Conservation (phyloP, 148 eudicot species). For the Polygonum maritimum region DNA sequence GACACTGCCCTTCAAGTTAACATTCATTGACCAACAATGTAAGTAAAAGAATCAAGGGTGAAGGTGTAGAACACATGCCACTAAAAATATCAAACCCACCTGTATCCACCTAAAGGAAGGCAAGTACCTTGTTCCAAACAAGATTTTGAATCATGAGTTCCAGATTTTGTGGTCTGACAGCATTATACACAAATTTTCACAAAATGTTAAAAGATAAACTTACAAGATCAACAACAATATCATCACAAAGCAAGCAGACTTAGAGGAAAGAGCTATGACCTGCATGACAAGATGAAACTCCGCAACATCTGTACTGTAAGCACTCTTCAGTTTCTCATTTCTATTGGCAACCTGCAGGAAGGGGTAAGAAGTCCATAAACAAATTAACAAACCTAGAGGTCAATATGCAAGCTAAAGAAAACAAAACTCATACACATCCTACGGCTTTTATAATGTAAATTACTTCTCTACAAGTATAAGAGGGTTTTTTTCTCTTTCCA, state of each 20-base stretch:
- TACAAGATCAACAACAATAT: background rate
- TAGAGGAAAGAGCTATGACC: conserved; percentile 31
- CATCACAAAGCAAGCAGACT: background rate
- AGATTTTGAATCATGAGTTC: conserved; percentile 75
- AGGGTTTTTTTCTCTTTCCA: background rate
- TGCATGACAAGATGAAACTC: conserved; percentile 94
- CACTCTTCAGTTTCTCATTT: conserved; percentile 44
- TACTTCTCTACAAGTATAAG: background rate
- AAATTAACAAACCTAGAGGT: conserved; percentile 1
- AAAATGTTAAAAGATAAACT: background rate
- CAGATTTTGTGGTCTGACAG: conserved; percentile 78
- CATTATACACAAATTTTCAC: conserved; percentile 3
- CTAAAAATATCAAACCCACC: conserved; percentile 41
- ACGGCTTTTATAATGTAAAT: background rate
- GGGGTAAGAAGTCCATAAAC: conserved; percentile 3
- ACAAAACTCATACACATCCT: background rate
- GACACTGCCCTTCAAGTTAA: conserved; percentile 82
- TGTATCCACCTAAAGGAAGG: conserved; percentile 95
- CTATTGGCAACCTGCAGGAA: conserved; percentile 46
- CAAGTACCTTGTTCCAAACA: conserved; percentile 74
- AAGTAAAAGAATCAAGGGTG: conserved; percentile 3
- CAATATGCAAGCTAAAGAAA: background rate
- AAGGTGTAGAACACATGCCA: background rate
- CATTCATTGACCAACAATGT: background rate
- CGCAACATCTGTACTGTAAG: conserved; percentile 58